Base-by-base conservation (phyloP, 2,329 filamentous ascomycete species). In the Magnaporthiopsis rhizophila region DNA sequence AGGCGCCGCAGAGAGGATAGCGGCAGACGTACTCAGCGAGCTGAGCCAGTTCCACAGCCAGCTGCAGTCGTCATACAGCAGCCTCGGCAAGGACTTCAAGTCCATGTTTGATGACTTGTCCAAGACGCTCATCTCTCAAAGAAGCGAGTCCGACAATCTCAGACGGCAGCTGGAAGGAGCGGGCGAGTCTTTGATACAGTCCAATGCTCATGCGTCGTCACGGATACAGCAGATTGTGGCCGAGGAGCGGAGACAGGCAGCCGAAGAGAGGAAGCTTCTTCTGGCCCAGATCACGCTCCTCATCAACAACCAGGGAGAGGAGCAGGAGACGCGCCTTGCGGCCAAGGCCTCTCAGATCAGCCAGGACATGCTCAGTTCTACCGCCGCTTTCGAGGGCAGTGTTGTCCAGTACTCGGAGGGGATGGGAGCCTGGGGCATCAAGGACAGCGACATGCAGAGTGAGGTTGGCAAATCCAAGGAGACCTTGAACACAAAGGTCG, bases 51-150 rank as follows among this genome's bases (percentile, higher is more conserved):
- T 98, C 71, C 92, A 97, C 74, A 85, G 81, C 62, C 87, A 79
- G 80, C 83, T 98, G 36, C 92, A 96, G 71, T 79, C 85, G 15
- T 97, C 94, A 0, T 97, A 97, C 74, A 89, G 88, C 69, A 83
- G 86, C 1, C 83, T 98, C 2, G 92, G 92, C 11, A 88, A 88
- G 66, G 92, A 98, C 69, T 92, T 97, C 79, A 96, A 94, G 73
- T 79, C 80, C 6, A 85, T 94, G 30, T 97, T 98, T 69, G 92
- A 97, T 68, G 88, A 90, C 15, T 81, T 97, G 62, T 81, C 91
- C 62, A 86, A 83, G 67, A 88, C 92, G 69, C 82, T 97, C 64
- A 85, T 86, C 53, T 81, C 86, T 12, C 94, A 98, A 73, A 90
- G 89, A 70, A 80, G 81, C 11, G 92, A 97, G 73, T 89, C 90